Base-by-base conservation (phyloP, 2,329 filamentous ascomycete genomes). In the Alternaria triticimaculans region DNA sequence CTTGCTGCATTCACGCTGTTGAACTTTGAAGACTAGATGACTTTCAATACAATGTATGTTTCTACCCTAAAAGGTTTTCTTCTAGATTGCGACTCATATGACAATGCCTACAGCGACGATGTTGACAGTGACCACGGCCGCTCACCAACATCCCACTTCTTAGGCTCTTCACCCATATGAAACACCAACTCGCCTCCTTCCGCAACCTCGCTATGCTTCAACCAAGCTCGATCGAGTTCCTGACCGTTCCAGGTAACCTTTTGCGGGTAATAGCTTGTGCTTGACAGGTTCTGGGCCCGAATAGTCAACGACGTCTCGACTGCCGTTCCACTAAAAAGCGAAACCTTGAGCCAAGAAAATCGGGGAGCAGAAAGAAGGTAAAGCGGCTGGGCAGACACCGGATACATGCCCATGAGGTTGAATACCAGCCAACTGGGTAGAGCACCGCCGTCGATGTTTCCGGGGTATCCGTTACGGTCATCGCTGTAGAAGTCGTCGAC, bases 391-490 rank as follows among this genome's bases (percentile, higher is more conserved):
- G 78, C 81, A 37, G 79, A 77, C 3, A 83, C 73, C 0, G 81
- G 81, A 58, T 81, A 83, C 6, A 83, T 70, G 1, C 83, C 82
- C 1, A 84, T 62, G 59, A 84, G 77, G 48, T 82, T 78, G 77
- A 80, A 84, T 3, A 84, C 62, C 3, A 84, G 72, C 83, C 82
- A 84, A 21, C 78, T 81, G 33, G 81, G 80, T 67, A 84, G 74
- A 1, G 82, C 82, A 0, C 82, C 80, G 7, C 74, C 78, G 64
- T 81, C 80, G 43, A 73, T 79, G 54, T 82, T 82, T 4, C 80
- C 80, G 0, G 80, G 80, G 4, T 80, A 73, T 0, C 80, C 80
- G n/a, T 73, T 70, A 1, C 66, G 65, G 1, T 46, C 60, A 28
- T 73, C 70, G 10, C 55, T 67, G 53, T 80, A 81, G 58, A 76